phyloP scores from a whole-genome alignment of 768 basidiomycete species.

The Scleroderma bovista region DNA sequence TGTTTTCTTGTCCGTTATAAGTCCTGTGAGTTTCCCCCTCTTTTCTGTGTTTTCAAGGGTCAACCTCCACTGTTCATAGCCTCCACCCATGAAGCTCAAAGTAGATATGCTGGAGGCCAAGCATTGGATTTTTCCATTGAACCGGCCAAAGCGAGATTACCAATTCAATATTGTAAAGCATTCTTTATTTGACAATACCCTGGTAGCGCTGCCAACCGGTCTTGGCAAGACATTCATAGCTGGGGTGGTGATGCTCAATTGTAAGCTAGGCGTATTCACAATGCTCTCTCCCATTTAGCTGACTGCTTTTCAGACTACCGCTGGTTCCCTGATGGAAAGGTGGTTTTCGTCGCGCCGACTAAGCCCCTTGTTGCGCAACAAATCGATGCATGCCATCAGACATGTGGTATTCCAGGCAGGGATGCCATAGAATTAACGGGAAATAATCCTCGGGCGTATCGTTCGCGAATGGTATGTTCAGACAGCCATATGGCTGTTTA shows the following conservation, averaged over 20 bases:
- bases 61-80: constrained; percentile 33
- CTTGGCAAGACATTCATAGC: constrained; percentile 98
- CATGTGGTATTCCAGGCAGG: constrained; percentile 86
- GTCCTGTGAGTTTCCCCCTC: constrained; percentile 25
- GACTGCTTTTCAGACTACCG: constrained; percentile 58
- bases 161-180: constrained; percentile 89
- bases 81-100: constrained; percentile 69
- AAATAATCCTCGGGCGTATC: constrained; percentile 45
- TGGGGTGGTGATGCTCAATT: constrained; percentile 94
- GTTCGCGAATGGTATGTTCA: constrained; percentile 56
- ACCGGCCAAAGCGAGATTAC: constrained; percentile 84
- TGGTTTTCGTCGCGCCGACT: constrained; percentile 93
- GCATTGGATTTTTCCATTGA: constrained; percentile 91
- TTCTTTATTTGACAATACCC: constrained; percentile 86
- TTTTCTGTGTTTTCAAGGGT: background rate
- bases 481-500: background rate
- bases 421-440: constrained; percentile 90
- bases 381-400: constrained; percentile 85
- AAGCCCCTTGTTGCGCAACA: constrained; percentile 97
- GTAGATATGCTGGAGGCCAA: constrained; percentile 74
- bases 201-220: constrained; percentile 93
- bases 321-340: constrained; percentile 89
- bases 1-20: constrained; percentile 8
- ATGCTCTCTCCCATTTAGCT: constrained; percentile 1
- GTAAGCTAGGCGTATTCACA: constrained; percentile 36